Evolutionary conservation across 768 basidiomycete genomes (phyloP).

Genomic region (Boletus sensibilis): DNA sequence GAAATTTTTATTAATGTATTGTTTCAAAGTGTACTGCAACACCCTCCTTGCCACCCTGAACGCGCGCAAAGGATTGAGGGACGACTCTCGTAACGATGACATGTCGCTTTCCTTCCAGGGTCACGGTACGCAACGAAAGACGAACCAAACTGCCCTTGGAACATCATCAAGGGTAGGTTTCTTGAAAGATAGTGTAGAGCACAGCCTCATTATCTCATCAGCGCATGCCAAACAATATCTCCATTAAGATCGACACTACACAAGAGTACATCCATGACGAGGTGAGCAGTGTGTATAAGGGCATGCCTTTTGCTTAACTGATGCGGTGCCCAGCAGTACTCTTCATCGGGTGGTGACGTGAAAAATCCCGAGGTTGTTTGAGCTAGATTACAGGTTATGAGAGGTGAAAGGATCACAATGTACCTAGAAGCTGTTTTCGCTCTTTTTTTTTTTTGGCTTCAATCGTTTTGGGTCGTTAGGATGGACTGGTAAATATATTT

Average conservation of each 20-base stretch:
- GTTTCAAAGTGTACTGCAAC: slow-evolving; percentile 51
- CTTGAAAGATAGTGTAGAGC: too few relatives aligned
- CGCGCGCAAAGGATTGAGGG: slow-evolving; percentile 47
- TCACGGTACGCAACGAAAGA: slow-evolving; percentile 4
- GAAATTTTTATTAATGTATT: neutral
- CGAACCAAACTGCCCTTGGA: neutral
- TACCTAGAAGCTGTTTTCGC: neutral
- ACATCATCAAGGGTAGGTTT: slow-evolving; percentile 8
- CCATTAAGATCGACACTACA: slow-evolving; percentile 65
- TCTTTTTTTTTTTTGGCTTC: too few relatives aligned
- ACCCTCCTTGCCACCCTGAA: slow-evolving; percentile 62
- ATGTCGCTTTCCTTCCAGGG: slow-evolving; percentile 19
- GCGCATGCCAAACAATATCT: slow-evolving; percentile 46
- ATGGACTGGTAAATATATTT: too few relatives aligned
- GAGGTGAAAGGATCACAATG: too few relatives aligned
- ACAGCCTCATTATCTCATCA: neutral
- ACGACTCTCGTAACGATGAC: slow-evolving; percentile 2
- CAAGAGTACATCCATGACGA: slow-evolving; percentile 48
- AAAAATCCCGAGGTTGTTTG: slow-evolving; percentile 12
- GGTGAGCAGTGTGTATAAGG: slow-evolving; percentile 11
- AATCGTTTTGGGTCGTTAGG: too few relatives aligned
- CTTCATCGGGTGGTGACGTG: neutral
- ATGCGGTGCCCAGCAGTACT: neutral
- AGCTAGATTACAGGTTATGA: neutral
- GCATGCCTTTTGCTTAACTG: neutral